Evolutionary conservation across 805 yeast species (phyloP).

Genomic region (Kodamaea leandrae): DNA sequence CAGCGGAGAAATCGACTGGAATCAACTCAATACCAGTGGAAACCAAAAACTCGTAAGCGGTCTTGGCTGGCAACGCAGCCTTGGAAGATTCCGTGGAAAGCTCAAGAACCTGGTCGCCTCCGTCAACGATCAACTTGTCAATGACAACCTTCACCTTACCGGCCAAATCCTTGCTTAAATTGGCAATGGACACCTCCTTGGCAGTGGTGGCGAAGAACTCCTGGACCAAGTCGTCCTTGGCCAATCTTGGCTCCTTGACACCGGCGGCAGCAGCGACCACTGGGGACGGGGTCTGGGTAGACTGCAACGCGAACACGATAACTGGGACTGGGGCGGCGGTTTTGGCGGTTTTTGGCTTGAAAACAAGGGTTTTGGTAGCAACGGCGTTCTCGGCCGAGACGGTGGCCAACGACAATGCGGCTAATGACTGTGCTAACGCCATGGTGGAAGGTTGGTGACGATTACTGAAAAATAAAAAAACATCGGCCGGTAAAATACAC

Average conservation of each 20-base stretch:
- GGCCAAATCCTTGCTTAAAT: slow-evolving; percentile 42
- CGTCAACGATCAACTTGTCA: slow-evolving; percentile 48
- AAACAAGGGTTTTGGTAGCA: slow-evolving; percentile 72
- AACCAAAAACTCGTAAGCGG: slow-evolving; percentile 45
- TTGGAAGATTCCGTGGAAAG: slow-evolving; percentile 53
- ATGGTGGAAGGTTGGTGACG: slow-evolving; percentile 25
- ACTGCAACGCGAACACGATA: slow-evolving; percentile 69
- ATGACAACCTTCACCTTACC: slow-evolving; percentile 60
- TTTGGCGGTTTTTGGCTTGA: slow-evolving; percentile 90
- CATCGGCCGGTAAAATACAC: not conserved
- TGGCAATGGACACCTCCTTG: slow-evolving; percentile 61
- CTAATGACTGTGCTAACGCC: slow-evolving; percentile 69
- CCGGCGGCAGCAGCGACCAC: slow-evolving; percentile 63
- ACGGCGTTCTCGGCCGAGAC: slow-evolving; percentile 50
- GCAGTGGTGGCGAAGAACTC: slow-evolving; percentile 58
- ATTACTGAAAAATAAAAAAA: not conserved
- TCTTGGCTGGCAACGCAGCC: slow-evolving; percentile 47
- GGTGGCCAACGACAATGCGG: slow-evolving; percentile 60
- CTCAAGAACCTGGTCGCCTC: slow-evolving; percentile 39
- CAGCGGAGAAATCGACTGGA: slow-evolving; percentile 54
- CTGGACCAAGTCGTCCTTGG: slow-evolving; percentile 73
- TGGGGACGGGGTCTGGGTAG: slow-evolving; percentile 67
- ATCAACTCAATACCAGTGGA: slow-evolving; percentile 51
- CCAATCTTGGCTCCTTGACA: slow-evolving; percentile 84
- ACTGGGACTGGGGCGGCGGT: slow-evolving; percentile 76